These are phyloP conservation scores for Pyrus bretschneideri DNA, from an alignment of 306 rosid genomes.

Conservation along the genomic window DNA sequence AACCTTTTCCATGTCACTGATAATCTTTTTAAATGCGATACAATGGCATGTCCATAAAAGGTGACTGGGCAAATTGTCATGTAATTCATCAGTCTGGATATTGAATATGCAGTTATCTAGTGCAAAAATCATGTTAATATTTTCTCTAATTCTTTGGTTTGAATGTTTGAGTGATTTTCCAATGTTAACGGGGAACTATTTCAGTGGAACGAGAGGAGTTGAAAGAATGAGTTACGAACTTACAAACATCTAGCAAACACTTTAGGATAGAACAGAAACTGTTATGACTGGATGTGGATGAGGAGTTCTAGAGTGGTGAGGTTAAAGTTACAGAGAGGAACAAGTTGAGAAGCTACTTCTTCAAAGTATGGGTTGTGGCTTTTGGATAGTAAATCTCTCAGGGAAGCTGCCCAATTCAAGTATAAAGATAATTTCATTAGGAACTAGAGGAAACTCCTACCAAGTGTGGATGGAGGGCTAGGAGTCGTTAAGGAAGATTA, in stretches of 20 bases:
- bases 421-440: not conserved
- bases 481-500: not conserved
- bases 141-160: not conserved
- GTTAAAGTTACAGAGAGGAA: not conserved
- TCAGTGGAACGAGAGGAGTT: not conserved
- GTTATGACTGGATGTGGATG: not conserved
- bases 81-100: no score
- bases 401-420: no score
- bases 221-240: not conserved
- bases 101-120: not conserved
- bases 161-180: not conserved
- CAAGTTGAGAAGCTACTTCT: not conserved
- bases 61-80: not conserved
- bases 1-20: not conserved
- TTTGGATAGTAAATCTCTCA: no score
- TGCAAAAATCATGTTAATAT: not conserved
- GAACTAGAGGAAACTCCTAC: not conserved
- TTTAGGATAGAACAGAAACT: not conserved
- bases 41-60: not conserved
- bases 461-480: not conserved
- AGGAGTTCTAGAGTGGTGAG: not conserved
- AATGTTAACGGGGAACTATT: not conserved
- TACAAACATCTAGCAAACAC: not conserved
- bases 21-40: not conserved
- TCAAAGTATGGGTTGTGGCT: no score